Evolutionary conservation across 2,329 filamentous ascomycete genomes (phyloP).

Genomic region (Sphaerulina vaccinii): DNA sequence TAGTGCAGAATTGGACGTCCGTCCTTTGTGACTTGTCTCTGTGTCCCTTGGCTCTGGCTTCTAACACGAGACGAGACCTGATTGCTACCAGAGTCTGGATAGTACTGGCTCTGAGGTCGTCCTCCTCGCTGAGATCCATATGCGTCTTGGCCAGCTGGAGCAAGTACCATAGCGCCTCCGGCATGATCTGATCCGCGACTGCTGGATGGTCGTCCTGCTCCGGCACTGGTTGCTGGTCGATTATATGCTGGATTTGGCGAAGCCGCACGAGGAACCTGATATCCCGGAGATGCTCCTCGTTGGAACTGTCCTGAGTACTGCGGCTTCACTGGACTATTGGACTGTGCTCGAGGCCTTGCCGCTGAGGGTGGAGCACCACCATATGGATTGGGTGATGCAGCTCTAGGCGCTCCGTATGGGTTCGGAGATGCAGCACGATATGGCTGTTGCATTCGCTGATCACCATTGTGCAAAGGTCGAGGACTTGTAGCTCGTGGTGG

Average conservation of each 20-base stretch:
- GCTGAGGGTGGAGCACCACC: constrained; percentile 35
- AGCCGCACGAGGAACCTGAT: constrained; percentile 41
- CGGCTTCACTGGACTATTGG: constrained; percentile 43
- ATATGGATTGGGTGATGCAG: constrained; percentile 50
- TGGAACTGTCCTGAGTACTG: constrained; percentile 33
- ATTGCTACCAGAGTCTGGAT: constrained; percentile 38
- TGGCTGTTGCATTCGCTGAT: constrained; percentile 18
- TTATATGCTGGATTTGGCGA: constrained; percentile 41
- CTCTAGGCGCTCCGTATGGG: constrained; percentile 51
- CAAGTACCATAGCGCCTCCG: constrained; percentile 45
- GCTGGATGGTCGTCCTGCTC: constrained; percentile 43
- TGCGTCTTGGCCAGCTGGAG: constrained; percentile 44
- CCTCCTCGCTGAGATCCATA: constrained; percentile 43
- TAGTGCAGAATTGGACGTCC: constrained; percentile 88
- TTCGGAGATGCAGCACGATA: constrained; percentile 60
- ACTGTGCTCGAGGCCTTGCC: constrained; percentile 39
- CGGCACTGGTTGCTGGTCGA: constrained; percentile 38
- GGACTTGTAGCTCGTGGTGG: constrained; percentile 60
- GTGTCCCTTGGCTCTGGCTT: constrained; percentile 86
- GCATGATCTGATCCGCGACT: constrained; percentile 42
- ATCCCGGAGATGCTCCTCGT: constrained; percentile 41
- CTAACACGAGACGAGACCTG: constrained; percentile 48
- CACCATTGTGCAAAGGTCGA: constrained; percentile 52
- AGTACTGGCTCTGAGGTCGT: constrained; percentile 48
- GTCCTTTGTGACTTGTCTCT: constrained; percentile 79